Base-by-base conservation (phyloP, 352 stramenopile species). In the Phytophthora ramorum region DNA sequence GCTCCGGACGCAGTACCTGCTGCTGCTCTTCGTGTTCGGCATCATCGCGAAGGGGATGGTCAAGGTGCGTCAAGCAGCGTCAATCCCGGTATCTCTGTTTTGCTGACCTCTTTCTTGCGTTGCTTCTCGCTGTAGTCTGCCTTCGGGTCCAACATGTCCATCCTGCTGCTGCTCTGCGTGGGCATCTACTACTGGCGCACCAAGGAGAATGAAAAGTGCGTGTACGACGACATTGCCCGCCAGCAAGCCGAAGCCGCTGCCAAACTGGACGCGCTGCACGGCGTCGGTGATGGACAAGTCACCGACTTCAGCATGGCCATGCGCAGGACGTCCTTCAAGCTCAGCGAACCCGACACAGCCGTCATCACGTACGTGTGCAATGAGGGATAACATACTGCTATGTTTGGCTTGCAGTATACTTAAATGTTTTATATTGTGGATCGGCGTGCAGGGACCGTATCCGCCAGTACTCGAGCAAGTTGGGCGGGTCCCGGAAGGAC, bases 391-490 rank as follows among this genome's bases (percentile, higher is more conserved):
- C 45, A 30, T n/a, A n/a, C n/a, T n/a, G n/a, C n/a, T n/a, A n/a
- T n/a, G n/a, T n/a, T n/a, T n/a, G n/a, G n/a, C n/a, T 58, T 40
- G 34, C 10, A 52, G 19, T 62, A 9, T 55, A 17, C 41, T 56
- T 35, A 24, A 2, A 17, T 22, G n/a, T 46, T 46, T 46, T 22
- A 26, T 24, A 14, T 46, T 43, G 14, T 43, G 14, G 37, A 19
- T 43, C 2, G 16, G 37, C 5, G 4, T 63, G 14, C 41, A 94
- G 86, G 4, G 82, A 92, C 17, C 83, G 84, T 3, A 82, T 93
- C 56, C 79, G 84, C 37, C 69, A 91, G 58, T 89, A 95, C 66
- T 92, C 87, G 45, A 86, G 78, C 69, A 91, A 91, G 40, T 63
- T 95, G 43, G 71, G 78, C 20, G 87, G 87, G 14, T 80, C 75